A percentile compares a stretch with the other conserved stretches of the same genome.
phyloP scores from a whole-genome alignment of 139 green algal genomes.

The Mesotaenium endlicherianum region DNA sequence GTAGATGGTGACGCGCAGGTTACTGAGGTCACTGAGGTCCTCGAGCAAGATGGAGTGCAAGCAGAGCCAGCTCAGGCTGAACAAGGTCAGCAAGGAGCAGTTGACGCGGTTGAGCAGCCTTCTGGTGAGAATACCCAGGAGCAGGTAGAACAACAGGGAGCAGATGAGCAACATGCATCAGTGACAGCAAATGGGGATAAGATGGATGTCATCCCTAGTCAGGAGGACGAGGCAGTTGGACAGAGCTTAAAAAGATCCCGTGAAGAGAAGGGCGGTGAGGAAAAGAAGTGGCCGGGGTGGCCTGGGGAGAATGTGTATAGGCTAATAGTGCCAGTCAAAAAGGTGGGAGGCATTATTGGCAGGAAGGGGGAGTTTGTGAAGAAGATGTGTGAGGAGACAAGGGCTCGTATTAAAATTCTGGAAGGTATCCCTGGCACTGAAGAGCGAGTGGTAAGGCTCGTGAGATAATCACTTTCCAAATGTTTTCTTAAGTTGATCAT shows the following conservation, averaged over 20 bases:
- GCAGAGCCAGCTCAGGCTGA: no score
- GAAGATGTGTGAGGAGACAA: slow-evolving; percentile 39
- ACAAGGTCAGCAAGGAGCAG: no score
- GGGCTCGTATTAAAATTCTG: slow-evolving; percentile 34
- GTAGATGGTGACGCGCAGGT: no score
- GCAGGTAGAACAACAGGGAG: not conserved
- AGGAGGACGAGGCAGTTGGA: not conserved
- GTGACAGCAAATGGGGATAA: not conserved
- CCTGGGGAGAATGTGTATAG: slow-evolving; percentile 42
- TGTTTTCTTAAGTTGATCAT: not conserved
- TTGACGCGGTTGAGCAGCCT: no score
- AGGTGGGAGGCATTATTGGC: slow-evolving; percentile 42
- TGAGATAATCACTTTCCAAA: not conserved
- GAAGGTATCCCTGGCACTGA: slow-evolving; percentile 26
- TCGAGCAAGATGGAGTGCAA: no score
- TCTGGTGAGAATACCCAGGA: not conserved
- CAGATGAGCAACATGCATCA: not conserved
- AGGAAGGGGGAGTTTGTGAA: slow-evolving; percentile 42
- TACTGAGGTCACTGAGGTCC: no score
- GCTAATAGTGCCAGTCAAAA: slow-evolving; percentile 24
- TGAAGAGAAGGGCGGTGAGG: not conserved
- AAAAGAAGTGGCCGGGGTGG: slow-evolving; percentile 27
- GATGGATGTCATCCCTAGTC: not conserved
- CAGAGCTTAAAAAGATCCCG: not conserved
- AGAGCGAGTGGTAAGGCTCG: slow-evolving; percentile 15